Conservation (phyloP, 257 asterid species). For the Solanum acaule region DNA sequence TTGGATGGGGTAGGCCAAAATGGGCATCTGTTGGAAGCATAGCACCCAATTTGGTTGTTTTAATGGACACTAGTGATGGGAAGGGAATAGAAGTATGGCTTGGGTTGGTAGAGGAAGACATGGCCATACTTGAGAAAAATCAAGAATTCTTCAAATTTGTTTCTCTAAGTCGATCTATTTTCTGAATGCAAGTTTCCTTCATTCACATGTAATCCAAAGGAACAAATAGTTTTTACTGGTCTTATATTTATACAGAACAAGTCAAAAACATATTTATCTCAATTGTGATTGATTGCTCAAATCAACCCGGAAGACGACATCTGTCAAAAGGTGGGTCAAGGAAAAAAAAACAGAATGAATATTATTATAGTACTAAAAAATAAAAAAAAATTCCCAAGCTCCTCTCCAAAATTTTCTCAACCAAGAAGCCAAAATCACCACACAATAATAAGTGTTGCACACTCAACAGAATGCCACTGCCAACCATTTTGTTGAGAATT, state of each 20-base stretch:
- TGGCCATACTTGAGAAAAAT: neutral
- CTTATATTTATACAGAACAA: neutral
- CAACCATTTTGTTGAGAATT: conserved; percentile 7
- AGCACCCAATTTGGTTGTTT: neutral
- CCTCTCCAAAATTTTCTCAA: conserved; percentile 3
- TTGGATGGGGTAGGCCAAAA: neutral
- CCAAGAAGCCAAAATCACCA: neutral
- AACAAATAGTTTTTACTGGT: neutral
- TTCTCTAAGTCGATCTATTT: neutral
- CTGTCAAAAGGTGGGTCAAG: neutral
- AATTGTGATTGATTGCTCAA: neutral
- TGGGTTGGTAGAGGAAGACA: neutral
- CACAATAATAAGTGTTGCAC: neutral
- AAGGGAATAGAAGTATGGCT: neutral
- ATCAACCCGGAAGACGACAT: neutral
- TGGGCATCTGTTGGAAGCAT: neutral
- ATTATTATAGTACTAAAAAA: neutral
- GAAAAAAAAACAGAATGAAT: neutral
- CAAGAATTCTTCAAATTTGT: neutral
- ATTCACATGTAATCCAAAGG: neutral
- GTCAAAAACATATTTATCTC: neutral
- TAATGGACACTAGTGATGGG: neutral
- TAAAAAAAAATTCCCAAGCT: neutral
- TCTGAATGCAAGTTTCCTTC: neutral
- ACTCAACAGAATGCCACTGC: conserved; percentile 3